Percentiles rank a stretch among this genome's conserved stretches.
phyloP scores from a whole-genome alignment of 148 eudicot species.

The Fagopyrum homotropicum region DNA sequence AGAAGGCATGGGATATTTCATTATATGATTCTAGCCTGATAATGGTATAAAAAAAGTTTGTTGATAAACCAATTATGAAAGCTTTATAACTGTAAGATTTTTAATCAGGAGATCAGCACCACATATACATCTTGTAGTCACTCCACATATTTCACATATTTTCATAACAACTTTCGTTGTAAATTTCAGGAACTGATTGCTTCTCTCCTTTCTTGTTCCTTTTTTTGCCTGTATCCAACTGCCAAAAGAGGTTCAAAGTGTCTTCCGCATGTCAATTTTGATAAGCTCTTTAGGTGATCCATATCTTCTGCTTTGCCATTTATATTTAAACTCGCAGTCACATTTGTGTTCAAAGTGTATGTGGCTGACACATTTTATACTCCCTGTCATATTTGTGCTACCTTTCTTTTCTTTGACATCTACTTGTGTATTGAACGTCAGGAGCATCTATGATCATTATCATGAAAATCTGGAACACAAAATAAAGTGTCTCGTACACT shows the following conservation, averaged over 20 bases:
- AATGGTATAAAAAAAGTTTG: too few species aligned
- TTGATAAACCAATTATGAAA: too few species aligned
- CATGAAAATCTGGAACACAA: conserved; percentile 58
- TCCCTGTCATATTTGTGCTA: not conserved
- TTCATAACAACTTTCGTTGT: conserved; percentile 12
- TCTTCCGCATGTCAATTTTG: conserved; percentile 90
- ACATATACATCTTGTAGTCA: not conserved
- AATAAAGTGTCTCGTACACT: conserved; percentile 78
- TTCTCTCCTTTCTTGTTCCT: conserved; percentile 80
- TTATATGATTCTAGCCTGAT: not conserved
- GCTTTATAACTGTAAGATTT: not conserved
- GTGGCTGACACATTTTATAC: not conserved
- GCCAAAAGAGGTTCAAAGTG: conserved; percentile 59
- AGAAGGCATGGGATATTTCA: not conserved
- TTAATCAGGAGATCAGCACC: not conserved
- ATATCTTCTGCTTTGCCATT: conserved; percentile 29
- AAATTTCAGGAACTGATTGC: conserved; percentile 76
- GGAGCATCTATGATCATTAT: conserved; percentile 60
- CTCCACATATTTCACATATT: not conserved
- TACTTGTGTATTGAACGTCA: conserved; percentile 22
- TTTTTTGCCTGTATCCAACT: conserved; percentile 86
- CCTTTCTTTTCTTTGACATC: not conserved
- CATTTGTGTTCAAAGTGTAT: not conserved
- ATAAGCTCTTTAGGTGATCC: conserved; percentile 65
- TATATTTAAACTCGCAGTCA: not conserved